A percentile compares a stretch with the other conserved stretches of the same genome.
Evolutionary conservation across 2,329 filamentous ascomycete species (phyloP).

Genomic region (Chaetomium sp.): DNA sequence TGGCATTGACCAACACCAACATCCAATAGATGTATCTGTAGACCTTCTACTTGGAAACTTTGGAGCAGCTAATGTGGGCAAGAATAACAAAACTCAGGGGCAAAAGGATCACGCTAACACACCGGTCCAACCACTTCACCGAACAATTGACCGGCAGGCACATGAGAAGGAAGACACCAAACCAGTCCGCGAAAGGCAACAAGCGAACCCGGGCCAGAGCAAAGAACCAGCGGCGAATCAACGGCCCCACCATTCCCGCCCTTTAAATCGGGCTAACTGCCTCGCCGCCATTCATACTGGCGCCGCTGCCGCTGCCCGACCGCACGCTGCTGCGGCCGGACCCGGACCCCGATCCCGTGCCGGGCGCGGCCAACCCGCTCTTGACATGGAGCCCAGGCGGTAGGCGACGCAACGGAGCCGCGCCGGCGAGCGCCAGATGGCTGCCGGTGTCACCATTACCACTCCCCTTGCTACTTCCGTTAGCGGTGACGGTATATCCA

Average conservation of each 20-base stretch:
- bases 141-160: too few species aligned
- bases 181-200: not conserved
- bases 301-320: conserved; percentile 42
- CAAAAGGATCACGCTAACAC: too few species aligned
- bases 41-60: not conserved
- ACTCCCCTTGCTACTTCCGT: conserved; percentile 3
- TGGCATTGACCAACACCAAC: conserved; percentile 8
- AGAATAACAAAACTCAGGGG: too few species aligned
- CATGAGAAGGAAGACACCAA: too few species aligned
- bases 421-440: conserved; percentile 6
- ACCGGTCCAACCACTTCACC: too few species aligned
- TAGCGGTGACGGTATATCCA: not conserved
- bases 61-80: too few species aligned
- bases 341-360: conserved; percentile 29
- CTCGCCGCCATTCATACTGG: conserved; percentile 39
- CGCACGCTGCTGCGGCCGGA: conserved; percentile 21
- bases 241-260: not conserved
- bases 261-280: conserved; percentile 40
- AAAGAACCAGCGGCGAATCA: not conserved
- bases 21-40: conserved; percentile 5
- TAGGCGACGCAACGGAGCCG: conserved; percentile 18
- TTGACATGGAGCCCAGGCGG: conserved; percentile 22
- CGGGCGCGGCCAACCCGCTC: conserved; percentile 17
- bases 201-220: not conserved
- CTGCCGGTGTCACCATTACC: conserved; percentile 4